A percentile compares a stretch with the other conserved stretches of the same genome.
phyloP scores from a whole-genome alignment of 2,329 filamentous ascomycete genomes.

The Lecanoromycetidae sp. region DNA sequence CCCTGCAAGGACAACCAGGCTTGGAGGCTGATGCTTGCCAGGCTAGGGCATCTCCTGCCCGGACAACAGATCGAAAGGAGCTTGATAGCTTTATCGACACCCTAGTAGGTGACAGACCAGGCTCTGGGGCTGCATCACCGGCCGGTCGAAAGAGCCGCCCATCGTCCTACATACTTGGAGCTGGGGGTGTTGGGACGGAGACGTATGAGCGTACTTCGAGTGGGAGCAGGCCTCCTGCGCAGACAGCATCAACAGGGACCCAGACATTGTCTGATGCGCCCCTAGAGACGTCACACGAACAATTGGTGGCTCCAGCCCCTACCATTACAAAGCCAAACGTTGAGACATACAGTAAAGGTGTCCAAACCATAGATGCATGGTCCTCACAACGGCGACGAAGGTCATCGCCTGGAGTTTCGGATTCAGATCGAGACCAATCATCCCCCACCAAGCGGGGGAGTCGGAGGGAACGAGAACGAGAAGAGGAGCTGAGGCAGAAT shows the following conservation, averaged over 20 bases:
- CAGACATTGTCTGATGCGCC: slow-evolving; percentile 65
- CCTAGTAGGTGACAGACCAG: slow-evolving; percentile 61
- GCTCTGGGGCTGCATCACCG: slow-evolving; percentile 12
- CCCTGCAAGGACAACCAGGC: slow-evolving; percentile 46
- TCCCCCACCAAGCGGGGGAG: slow-evolving; percentile 52
- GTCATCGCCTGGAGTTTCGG: slow-evolving; percentile 34
- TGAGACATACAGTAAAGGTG: slow-evolving; percentile 94
- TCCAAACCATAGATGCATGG: slow-evolving; percentile 70
- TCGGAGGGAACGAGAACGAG: slow-evolving; percentile 64
- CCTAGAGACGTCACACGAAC: slow-evolving; percentile 68
- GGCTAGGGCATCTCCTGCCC: slow-evolving; percentile 15
- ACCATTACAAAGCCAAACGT: slow-evolving; percentile 35
- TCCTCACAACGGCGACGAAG: slow-evolving; percentile 41
- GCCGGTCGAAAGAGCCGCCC: slow-evolving; percentile 53
- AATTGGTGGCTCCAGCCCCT: too few relatives aligned
- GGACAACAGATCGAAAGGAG: slow-evolving; percentile 53
- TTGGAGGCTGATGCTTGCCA: slow-evolving; percentile 15
- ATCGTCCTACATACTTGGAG: slow-evolving; percentile 75
- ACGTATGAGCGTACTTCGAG: slow-evolving; percentile 7
- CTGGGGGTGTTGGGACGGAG: slow-evolving; percentile 47
- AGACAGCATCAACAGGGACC: slow-evolving; percentile 38
- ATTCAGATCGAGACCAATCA: neutral
- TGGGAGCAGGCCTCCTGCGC: neutral
- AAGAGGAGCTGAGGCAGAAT: slow-evolving; percentile 78
- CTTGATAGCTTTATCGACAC: slow-evolving; percentile 78